These are phyloP conservation scores for Melampsora medusae DNA, from an alignment of 1,284 basidiomycete genomes.

Conservation along the genomic window DNA sequence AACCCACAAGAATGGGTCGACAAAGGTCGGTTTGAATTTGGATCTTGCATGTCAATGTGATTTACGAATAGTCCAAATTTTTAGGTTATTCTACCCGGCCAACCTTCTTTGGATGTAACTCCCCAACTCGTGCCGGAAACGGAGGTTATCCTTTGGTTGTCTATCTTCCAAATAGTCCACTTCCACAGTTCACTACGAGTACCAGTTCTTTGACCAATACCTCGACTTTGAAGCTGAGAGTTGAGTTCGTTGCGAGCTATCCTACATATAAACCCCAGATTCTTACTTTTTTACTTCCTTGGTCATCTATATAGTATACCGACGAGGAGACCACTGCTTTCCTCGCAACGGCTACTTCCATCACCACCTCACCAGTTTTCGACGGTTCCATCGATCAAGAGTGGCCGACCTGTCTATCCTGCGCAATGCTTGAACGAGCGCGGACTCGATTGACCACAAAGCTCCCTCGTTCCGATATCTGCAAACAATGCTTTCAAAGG, in stretches of 20 bases:
- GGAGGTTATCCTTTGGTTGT: conserved; percentile 39
- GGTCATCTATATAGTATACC: conserved; percentile 7
- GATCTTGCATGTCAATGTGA: background rate
- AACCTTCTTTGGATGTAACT: conserved; percentile 71
- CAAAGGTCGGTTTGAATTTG: background rate
- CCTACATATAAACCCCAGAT: too few relatives aligned
- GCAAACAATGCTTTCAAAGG: conserved; percentile 15
- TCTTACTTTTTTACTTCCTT: too few relatives aligned
- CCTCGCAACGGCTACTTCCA: conserved; percentile 42
- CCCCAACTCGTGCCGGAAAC: conserved; percentile 8
- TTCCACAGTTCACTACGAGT: background rate
- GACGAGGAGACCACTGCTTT: conserved; percentile 8
- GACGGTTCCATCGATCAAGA: conserved; percentile 50
- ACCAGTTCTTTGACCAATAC: conserved; percentile 12
- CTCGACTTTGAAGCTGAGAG: conserved; percentile 25
- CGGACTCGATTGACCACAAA: conserved; percentile 7
- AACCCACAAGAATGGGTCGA: conserved; percentile 26
- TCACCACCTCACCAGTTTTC: conserved; percentile 51
- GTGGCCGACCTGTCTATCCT: conserved; percentile 57
- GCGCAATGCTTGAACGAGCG: conserved; percentile 51
- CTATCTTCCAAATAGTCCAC: conserved; percentile 29
- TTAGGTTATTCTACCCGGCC: conserved; percentile 67
- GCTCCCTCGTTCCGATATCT: conserved; percentile 12
- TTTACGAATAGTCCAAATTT: background rate
- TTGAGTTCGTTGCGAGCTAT: conserved; percentile 12